Evolutionary conservation across 805 yeast species (phyloP).

Genomic region (Wickerhamiella alocasiicola): DNA sequence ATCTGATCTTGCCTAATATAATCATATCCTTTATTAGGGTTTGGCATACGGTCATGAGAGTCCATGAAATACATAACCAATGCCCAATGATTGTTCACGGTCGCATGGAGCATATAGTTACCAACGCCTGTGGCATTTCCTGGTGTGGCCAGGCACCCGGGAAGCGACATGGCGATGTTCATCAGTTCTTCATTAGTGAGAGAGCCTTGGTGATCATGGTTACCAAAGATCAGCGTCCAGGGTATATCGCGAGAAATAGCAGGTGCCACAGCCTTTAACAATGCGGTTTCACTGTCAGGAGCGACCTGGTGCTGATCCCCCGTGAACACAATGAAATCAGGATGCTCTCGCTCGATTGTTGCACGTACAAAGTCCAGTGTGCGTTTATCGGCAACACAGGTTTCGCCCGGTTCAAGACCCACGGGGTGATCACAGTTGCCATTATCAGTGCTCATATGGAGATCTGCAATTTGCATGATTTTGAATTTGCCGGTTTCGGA

Average conservation of each 20-base stretch:
- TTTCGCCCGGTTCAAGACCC: constrained; percentile 17
- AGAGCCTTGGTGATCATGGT: constrained; percentile 87
- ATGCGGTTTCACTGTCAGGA: constrained; percentile 71
- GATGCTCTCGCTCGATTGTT: constrained; percentile 62
- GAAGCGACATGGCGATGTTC: constrained; percentile 43
- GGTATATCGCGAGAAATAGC: constrained; percentile 60
- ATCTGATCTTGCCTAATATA: constrained; percentile 58
- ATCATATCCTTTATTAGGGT: constrained; percentile 42
- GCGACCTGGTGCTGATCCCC: constrained; percentile 85
- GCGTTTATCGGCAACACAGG: constrained; percentile 68
- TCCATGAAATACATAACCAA: constrained; percentile 66
- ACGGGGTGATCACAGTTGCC: constrained; percentile 62
- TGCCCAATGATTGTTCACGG: constrained; percentile 30
- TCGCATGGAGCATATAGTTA: constrained; percentile 49
- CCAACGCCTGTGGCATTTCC: constrained; percentile 67
- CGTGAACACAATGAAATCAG: constrained; percentile 74
- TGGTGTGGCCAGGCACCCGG: constrained; percentile 55
- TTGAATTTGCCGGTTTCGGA: constrained; percentile 44
- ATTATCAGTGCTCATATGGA: constrained; percentile 76
- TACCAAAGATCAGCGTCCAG: constrained; percentile 77
- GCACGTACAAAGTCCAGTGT: constrained; percentile 49
- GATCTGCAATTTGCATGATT: constrained; percentile 79
- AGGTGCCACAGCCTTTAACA: constrained; percentile 66
- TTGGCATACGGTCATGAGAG: constrained; percentile 60
- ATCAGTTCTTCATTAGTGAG: constrained; percentile 49